phyloP scores from a whole-genome alignment of 2,329 filamentous ascomycete genomes.

The Tolypocladium amazonense region DNA sequence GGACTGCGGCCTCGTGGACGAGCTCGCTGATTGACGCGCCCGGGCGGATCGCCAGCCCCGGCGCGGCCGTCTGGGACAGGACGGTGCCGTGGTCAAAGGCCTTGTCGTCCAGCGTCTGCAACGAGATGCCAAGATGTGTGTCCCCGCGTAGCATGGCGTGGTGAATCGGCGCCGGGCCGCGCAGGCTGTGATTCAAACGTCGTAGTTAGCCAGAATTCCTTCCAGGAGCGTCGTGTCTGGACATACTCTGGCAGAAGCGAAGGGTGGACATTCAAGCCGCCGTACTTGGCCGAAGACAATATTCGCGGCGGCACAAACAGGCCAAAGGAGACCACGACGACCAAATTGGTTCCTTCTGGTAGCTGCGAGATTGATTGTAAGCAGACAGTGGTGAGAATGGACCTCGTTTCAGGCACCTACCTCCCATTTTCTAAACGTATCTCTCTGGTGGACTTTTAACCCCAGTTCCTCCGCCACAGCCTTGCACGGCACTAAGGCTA shows the following conservation, averaged over 20 bases:
- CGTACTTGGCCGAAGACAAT: slow-evolving; percentile 60
- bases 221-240: neutral
- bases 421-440: slow-evolving; percentile 76
- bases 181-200: slow-evolving; percentile 46
- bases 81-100: slow-evolving; percentile 72
- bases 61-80: slow-evolving; percentile 55
- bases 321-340: slow-evolving; percentile 91
- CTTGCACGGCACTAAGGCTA: slow-evolving; percentile 58
- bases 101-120: slow-evolving; percentile 74
- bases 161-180: slow-evolving; percentile 78
- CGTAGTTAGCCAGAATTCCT: neutral
- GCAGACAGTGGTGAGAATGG: neutral
- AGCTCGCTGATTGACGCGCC: slow-evolving; percentile 32
- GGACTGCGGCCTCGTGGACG: slow-evolving; percentile 40
- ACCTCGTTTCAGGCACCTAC: slow-evolving; percentile 30
- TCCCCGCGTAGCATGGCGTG: slow-evolving; percentile 62
- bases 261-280: slow-evolving; percentile 87
- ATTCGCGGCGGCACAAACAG: slow-evolving; percentile 75
- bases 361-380: slow-evolving; percentile 28
- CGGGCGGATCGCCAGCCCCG: slow-evolving; percentile 41
- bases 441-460: slow-evolving; percentile 61
- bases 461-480: slow-evolving; percentile 49
- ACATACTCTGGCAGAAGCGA: slow-evolving; percentile 75
- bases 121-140: slow-evolving; percentile 58
- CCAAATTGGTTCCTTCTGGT: slow-evolving; percentile 56